Evolutionary conservation across 495 filamentous ascomycete genomes (phyloP).

Genomic region (Hypoxylon intermedium): DNA sequence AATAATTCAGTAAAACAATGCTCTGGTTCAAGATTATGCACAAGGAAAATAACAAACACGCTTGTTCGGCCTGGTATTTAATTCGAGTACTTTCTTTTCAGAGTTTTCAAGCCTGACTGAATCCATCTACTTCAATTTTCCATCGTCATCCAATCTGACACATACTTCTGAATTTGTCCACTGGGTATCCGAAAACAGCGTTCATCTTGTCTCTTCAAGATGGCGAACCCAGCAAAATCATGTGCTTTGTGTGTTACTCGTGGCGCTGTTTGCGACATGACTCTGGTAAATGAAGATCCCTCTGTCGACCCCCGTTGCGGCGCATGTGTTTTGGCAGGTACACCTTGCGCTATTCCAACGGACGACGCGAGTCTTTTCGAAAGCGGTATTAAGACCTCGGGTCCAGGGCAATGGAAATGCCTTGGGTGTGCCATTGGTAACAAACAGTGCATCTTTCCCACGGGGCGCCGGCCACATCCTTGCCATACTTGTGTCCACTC

Average conservation of each 20-base stretch:
- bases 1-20: no score
- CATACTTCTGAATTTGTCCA: no score
- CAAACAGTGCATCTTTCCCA: neutral
- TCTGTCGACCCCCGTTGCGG: neutral
- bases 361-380: neutral
- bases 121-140: no score
- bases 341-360: constrained; percentile 3
- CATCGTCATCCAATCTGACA: no score
- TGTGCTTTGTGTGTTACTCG: neutral
- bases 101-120: no score
- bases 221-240: neutral
- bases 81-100: no score
- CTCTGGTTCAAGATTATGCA: no score
- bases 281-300: neutral
- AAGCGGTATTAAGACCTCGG: neutral
- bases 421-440: neutral
- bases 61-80: no score
- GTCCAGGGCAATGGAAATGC: neutral
- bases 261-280: constrained; percentile 2
- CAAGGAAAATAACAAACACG: no score
- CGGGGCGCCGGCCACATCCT: neutral
- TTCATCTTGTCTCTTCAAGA: neutral
- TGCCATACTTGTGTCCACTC: neutral
- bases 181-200: no score
- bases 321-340: neutral